Percentiles rank a stretch among this genome's conserved stretches.
phyloP scores from a whole-genome alignment of 441 rosid species.

The Jatropha multifida region DNA sequence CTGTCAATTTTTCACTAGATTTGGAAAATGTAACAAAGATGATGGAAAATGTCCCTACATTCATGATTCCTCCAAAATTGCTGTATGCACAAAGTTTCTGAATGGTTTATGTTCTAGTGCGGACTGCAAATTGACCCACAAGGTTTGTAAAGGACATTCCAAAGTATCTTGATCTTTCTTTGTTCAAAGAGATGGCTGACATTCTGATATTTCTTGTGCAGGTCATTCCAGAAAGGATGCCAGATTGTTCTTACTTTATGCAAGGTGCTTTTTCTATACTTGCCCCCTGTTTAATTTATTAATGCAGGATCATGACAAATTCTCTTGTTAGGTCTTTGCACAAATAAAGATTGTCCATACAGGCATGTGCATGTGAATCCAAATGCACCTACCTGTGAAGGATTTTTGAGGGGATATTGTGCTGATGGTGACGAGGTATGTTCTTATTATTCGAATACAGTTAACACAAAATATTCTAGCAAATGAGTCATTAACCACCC shows the following conservation, averaged over 20 bases:
- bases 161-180: conserved; percentile 19
- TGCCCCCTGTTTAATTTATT: conserved; percentile 17
- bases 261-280: conserved; percentile 60
- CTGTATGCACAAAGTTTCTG: conserved; percentile 94
- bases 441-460: neutral
- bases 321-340: conserved; percentile 76
- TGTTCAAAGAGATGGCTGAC: conserved; percentile 3
- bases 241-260: conserved; percentile 91
- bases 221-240: conserved; percentile 99
- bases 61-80: conserved; percentile 91
- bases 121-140: conserved; percentile 92
- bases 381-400: conserved; percentile 73
- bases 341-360: conserved; percentile 74
- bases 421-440: conserved; percentile 90
- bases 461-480: neutral
- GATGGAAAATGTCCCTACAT: conserved; percentile 92
- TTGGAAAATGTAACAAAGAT: conserved; percentile 96
- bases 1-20: conserved; percentile 96
- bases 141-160: conserved; percentile 50
- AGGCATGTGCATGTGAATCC: conserved; percentile 98
- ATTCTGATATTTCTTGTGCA: conserved; percentile 40
- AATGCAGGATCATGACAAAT: conserved; percentile 30
- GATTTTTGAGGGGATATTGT: conserved; percentile 92
- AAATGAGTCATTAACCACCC: neutral
- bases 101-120: conserved; percentile 73